A percentile compares a stretch with the other conserved stretches of the same genome.
Evolutionary conservation across 2,329 filamentous ascomycete species (phyloP).

Genomic region (Botrytis hyacinthi): DNA sequence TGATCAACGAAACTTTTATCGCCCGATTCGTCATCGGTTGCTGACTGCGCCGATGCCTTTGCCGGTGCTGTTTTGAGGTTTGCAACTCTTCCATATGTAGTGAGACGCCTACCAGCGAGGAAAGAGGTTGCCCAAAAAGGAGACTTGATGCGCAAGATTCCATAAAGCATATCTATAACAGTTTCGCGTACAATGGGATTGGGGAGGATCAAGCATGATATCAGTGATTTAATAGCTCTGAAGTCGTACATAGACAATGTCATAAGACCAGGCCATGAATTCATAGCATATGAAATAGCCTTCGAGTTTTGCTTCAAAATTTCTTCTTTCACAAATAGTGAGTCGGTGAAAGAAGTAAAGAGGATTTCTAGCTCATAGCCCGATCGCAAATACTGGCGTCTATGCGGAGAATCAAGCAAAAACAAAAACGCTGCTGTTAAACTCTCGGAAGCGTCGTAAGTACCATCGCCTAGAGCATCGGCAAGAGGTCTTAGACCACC

Average conservation of each 20-base stretch:
- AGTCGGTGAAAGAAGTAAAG: conserved; percentile 92
- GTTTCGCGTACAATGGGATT: conserved; percentile 63
- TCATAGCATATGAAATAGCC: conserved; percentile 87
- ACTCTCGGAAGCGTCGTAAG: conserved; percentile 89
- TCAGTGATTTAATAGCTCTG: conserved; percentile 75
- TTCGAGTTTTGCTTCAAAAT: conserved; percentile 82
- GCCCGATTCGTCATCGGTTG: conserved; percentile 61
- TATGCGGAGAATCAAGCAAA: conserved; percentile 78
- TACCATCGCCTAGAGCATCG: conserved; percentile 87
- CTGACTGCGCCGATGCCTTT: conserved; percentile 48
- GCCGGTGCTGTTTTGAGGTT: conserved; percentile 66
- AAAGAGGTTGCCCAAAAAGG: conserved; percentile 95
- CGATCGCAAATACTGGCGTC: conserved; percentile 77
- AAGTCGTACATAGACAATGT: conserved; percentile 86
- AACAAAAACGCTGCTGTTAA: conserved; percentile 85
- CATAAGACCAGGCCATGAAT: conserved; percentile 91
- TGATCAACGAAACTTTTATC: conserved; percentile 89
- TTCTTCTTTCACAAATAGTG: conserved; percentile 57
- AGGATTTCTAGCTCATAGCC: conserved; percentile 86
- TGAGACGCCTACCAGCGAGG: conserved; percentile 84
- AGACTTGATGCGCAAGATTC: conserved; percentile 80
- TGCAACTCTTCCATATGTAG: conserved; percentile 92
- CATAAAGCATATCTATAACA: conserved; percentile 83
- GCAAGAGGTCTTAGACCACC: conserved; percentile 84
- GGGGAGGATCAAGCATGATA: conserved; percentile 61